phyloP scores from a whole-genome alignment of 306 rosid species.

The Cicer chorassanicum region DNA sequence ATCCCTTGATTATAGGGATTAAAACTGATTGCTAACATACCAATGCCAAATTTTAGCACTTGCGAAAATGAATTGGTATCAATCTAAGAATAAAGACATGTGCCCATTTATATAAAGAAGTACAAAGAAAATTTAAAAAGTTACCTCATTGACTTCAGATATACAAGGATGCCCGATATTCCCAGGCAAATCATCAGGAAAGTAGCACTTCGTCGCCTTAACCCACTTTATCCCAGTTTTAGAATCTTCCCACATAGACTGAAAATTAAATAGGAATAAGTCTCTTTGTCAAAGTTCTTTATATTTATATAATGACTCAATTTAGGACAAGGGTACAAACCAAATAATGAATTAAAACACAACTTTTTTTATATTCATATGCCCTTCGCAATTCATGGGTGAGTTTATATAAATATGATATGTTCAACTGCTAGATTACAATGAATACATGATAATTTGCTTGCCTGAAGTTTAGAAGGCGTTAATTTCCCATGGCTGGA shows the following conservation, averaged over 20 bases:
- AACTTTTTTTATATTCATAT: constrained; percentile 17
- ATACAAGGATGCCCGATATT: constrained; percentile 66
- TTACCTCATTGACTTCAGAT: constrained; percentile 92
- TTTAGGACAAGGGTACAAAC: constrained; percentile 38
- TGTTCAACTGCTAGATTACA: constrained; percentile 34
- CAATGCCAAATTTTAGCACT: constrained; percentile 14
- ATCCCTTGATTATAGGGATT: neutral
- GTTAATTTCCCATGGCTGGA: constrained; percentile 62
- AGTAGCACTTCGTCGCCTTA: constrained; percentile 69
- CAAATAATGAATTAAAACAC: constrained; percentile 23
- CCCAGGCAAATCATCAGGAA: constrained; percentile 85
- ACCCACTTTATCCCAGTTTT: constrained; percentile 77
- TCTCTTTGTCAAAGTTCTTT: constrained; percentile 32
- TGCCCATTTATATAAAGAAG: constrained; percentile 6
- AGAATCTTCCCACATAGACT: constrained; percentile 94
- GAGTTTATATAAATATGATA: constrained; percentile 36
- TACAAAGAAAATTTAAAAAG: neutral
- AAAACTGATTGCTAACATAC: constrained; percentile 37
- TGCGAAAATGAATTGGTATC: constrained; percentile 2
- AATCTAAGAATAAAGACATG: neutral
- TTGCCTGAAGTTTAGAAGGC: constrained; percentile 87
- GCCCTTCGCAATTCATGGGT: constrained; percentile 12
- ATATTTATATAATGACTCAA: constrained; percentile 22
- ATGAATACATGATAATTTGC: constrained; percentile 48
- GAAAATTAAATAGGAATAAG: constrained; percentile 49